A percentile compares a stretch with the other conserved stretches of the same genome.
Evolutionary conservation across 75 land plant species (phyloP).

Genomic region (Sequoia sempervirens): DNA sequence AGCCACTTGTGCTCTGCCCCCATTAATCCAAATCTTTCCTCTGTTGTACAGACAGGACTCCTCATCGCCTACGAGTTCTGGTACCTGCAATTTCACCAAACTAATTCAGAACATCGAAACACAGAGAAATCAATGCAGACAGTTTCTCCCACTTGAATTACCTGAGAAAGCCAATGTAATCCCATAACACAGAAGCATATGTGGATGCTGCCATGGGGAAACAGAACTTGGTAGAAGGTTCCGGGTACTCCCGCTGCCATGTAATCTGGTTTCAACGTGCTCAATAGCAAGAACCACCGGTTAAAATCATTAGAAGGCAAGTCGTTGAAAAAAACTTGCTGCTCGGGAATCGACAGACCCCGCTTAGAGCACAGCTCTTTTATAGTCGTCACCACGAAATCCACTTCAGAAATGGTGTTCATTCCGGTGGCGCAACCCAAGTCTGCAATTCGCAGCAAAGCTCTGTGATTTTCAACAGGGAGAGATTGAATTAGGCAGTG

Average conservation of each 20-base stretch:
- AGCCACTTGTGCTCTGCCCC: not conserved
- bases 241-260: slow-evolving; percentile 66
- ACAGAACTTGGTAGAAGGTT: slow-evolving; percentile 55
- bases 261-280: slow-evolving; percentile 7
- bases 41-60: not conserved
- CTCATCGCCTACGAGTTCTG: not conserved
- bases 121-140: no score
- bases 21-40: slow-evolving; percentile 9
- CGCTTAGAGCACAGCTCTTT: no score
- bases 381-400: not conserved
- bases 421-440: slow-evolving; percentile 6
- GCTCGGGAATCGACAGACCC: not conserved
- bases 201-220: slow-evolving; percentile 47
- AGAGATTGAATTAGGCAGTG: not conserved
- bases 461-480: not conserved
- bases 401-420: not conserved
- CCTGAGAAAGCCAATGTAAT: slow-evolving; percentile 84
- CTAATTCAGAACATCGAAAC: no score
- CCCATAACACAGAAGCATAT: slow-evolving; percentile 57
- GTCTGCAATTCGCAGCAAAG: not conserved
- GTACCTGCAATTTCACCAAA: not conserved
- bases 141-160: not conserved
- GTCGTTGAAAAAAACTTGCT: slow-evolving; percentile 1
- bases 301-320: not conserved
- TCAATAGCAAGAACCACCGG: not conserved